phyloP scores from a whole-genome alignment of 768 basidiomycete species.

The Heimioporus sp. region DNA sequence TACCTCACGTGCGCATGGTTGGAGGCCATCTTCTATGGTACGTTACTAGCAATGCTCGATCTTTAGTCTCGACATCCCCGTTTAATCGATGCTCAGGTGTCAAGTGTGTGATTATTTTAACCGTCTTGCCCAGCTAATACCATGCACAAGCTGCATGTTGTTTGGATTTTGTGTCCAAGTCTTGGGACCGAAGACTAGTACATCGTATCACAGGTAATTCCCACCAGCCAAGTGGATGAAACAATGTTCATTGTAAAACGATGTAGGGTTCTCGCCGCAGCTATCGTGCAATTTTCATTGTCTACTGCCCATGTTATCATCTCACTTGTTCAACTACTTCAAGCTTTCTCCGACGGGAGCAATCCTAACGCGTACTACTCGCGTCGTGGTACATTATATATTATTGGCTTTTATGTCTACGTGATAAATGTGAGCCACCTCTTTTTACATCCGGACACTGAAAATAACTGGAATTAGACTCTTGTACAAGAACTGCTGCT shows the following conservation, averaged over 20 bases:
- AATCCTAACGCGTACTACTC: constrained; percentile 8
- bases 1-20: constrained; percentile 15
- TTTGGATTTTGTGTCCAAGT: constrained; percentile 12
- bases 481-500: constrained; percentile 18
- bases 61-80: neutral
- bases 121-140: neutral
- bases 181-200: neutral
- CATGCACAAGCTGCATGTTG: constrained; percentile 7
- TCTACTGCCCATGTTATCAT: constrained; percentile 13
- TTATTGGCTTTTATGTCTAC: constrained; percentile 19
- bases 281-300: constrained; percentile 16
- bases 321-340: constrained; percentile 11
- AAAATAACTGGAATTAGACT: constrained; percentile 3
- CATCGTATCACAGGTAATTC: constrained; percentile 5
- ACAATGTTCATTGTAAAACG: neutral
- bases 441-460: neutral
- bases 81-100: neutral
- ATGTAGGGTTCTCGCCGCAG: constrained; percentile 7
- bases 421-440: constrained; percentile 16
- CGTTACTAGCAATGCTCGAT: neutral
- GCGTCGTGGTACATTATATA: constrained; percentile 1
- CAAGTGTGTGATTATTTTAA: constrained; percentile 5
- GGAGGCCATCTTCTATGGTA: constrained; percentile 19
- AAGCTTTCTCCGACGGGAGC: constrained; percentile 10
- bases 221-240: neutral